Evolutionary conservation across 129 eudicot genomes (phyloP).

Genomic region (Scalesia atractyloides): DNA sequence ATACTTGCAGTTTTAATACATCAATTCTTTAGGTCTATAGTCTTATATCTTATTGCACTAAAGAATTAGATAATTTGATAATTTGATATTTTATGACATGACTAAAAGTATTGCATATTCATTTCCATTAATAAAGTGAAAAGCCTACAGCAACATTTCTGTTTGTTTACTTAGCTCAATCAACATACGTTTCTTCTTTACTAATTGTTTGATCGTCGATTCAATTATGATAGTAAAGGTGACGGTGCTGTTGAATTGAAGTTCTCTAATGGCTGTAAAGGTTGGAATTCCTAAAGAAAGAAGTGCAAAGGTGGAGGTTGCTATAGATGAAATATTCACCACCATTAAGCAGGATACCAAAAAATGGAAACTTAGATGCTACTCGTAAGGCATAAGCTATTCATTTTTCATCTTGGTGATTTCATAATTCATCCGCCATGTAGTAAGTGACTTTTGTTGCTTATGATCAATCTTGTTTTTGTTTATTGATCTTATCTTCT

Average conservation of each 20-base stretch:
- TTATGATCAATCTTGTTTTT: background rate
- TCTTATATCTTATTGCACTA: background rate
- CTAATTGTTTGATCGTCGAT: constrained; percentile 11
- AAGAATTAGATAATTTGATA: background rate
- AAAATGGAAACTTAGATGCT: constrained; percentile 95
- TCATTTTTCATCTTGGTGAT: background rate
- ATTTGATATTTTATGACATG: background rate
- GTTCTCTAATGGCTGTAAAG: background rate
- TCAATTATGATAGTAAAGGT: background rate
- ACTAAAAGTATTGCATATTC: constrained; percentile 7
- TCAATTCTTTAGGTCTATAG: background rate
- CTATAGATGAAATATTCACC: constrained; percentile 81
- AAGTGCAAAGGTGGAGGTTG: constrained; percentile 99
- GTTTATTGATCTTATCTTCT: background rate
- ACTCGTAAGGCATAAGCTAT: constrained; percentile 86
- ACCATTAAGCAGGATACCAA: constrained; percentile 97
- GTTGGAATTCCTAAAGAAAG: constrained; percentile 95
- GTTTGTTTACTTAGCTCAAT: no score
- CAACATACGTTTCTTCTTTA: no score
- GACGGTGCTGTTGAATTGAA: background rate
- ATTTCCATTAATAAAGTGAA: background rate
- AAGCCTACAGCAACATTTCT: constrained; percentile 8
- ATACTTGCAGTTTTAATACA: background rate
- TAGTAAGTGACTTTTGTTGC: background rate
- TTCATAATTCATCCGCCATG: background rate